phyloP scores from a whole-genome alignment of 257 asterid genomes.

The Henckelia pumila region DNA sequence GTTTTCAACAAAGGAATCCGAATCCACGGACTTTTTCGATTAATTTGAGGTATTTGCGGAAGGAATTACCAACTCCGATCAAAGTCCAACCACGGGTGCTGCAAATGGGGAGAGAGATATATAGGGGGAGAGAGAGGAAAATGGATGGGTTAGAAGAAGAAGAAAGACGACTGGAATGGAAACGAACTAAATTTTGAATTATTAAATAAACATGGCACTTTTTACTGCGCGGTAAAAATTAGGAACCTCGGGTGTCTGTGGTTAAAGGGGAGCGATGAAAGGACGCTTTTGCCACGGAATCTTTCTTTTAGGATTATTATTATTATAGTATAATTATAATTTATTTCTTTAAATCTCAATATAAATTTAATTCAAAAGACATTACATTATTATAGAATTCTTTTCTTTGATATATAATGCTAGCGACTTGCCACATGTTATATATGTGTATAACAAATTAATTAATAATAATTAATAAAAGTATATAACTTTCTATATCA shows the following conservation, averaged over 20 bases:
- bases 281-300: conserved; percentile 8
- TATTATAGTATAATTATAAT: no score
- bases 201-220: conserved; percentile 1
- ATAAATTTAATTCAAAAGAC: no score
- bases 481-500: no score
- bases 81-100: not conserved
- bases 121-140: conserved; percentile 8
- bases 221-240: not conserved
- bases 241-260: not conserved
- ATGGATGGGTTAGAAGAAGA: conserved; percentile 16
- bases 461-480: no score
- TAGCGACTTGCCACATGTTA: no score
- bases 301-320: no score
- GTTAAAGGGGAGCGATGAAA: not conserved
- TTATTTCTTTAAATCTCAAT: no score
- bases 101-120: conserved; percentile 3
- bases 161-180: not conserved
- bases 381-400: no score
- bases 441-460: no score
- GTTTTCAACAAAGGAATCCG: conserved; percentile 18
- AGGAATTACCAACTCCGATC: not conserved
- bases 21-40: conserved; percentile 25
- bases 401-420: no score
- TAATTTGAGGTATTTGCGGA: conserved; percentile 6
- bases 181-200: not conserved